Percentiles rank a stretch among this genome's conserved stretches.
Conservation (phyloP, 495 filamentous ascomycete genomes). For the Podospora sp. region DNA sequence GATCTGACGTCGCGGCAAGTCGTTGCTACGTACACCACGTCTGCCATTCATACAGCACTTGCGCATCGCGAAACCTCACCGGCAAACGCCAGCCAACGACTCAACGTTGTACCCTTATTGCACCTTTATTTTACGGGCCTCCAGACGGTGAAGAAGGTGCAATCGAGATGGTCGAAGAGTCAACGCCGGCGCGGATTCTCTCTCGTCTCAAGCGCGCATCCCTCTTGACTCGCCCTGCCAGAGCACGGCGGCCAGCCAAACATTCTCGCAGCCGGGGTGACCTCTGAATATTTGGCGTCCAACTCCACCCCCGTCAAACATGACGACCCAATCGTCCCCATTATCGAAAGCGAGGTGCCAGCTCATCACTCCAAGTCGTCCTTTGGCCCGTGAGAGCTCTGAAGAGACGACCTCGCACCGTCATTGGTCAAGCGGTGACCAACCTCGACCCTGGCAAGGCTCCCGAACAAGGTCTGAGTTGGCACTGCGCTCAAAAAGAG, state of each 20-base stretch:
- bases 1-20: background rate
- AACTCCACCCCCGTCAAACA: background rate
- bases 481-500: constrained; percentile 13
- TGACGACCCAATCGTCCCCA: constrained; percentile 11
- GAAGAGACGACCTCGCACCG: constrained; percentile 2
- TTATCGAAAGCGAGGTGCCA: constrained; percentile 24
- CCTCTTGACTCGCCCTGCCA: background rate
- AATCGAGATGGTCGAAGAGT: constrained; percentile 1
- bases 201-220: no score
- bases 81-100: constrained; percentile 11
- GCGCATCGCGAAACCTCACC: background rate
- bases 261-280: background rate
- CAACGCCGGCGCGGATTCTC: background rate
- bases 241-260: background rate
- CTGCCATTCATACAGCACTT: background rate
- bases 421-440: constrained; percentile 23
- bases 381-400: constrained; percentile 13
- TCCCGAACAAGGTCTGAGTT: constrained; percentile 15
- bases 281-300: background rate
- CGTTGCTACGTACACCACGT: background rate
- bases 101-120: constrained; percentile 7
- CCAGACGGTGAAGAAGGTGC: background rate
- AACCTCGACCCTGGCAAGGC: constrained; percentile 16
- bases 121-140: background rate
- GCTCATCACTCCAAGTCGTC: constrained; percentile 22